A percentile compares a stretch with the other conserved stretches of the same genome.
Conservation (phyloP, 208 protist species). For the Wallacemonas collosoma region DNA sequence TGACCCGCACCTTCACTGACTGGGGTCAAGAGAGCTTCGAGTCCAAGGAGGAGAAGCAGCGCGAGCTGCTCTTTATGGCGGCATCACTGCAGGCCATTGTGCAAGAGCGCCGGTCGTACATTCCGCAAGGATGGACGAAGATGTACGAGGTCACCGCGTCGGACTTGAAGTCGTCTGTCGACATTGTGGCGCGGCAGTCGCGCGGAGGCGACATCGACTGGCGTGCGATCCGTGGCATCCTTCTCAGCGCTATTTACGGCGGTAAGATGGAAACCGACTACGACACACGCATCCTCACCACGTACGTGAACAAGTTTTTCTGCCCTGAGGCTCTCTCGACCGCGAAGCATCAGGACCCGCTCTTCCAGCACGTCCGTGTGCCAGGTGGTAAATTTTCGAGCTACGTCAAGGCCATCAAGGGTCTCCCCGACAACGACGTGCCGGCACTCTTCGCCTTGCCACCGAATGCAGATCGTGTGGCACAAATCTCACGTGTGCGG, state of each 20-base stretch:
- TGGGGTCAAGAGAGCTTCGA: constrained; percentile 72
- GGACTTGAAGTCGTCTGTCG: constrained; percentile 91
- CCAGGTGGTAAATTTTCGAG: constrained; percentile 69
- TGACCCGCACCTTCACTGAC: constrained; percentile 93
- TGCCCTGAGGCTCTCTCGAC: constrained; percentile 56
- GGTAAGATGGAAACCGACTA: constrained; percentile 95
- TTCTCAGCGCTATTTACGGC: constrained; percentile 96
- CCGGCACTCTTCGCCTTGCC: constrained; percentile 94
- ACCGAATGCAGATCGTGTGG: constrained; percentile 93
- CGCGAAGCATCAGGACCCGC: constrained; percentile 51
- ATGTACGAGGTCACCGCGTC: constrained; percentile 96
- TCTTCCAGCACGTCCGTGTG: constrained; percentile 67
- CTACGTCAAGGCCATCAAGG: constrained; percentile 75
- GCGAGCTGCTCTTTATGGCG: constrained; percentile 93
- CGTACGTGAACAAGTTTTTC: constrained; percentile 94
- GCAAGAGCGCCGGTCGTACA: constrained; percentile 96
- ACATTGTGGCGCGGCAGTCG: constrained; percentile 90
- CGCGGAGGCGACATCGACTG: constrained; percentile 74
- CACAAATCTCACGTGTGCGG: constrained; percentile 81
- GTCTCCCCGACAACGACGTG: constrained; percentile 91
- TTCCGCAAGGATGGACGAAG: constrained; percentile 98
- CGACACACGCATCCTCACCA: constrained; percentile 92
- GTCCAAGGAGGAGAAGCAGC: constrained; percentile 56
- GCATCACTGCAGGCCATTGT: constrained; percentile 96
- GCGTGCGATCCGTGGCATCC: constrained; percentile 91